Evolutionary conservation across 306 rosid species (phyloP), one percentile per base, ranked within the genome.

Genomic region (Pyrus pyrifolia): DNA sequence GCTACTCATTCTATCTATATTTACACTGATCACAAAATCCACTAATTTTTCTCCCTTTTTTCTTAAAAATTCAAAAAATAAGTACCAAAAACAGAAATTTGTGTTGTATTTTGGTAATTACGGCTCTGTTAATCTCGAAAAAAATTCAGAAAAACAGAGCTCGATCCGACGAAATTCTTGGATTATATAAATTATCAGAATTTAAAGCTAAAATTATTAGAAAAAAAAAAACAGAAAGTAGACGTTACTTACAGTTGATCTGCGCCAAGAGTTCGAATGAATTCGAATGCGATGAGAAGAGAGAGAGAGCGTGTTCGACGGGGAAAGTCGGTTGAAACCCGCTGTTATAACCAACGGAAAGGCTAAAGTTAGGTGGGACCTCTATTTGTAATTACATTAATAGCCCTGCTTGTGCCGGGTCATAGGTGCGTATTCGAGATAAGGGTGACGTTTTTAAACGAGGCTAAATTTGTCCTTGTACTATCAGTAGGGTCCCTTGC

Each of bases 171-270:
- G 53, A 49, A 14, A 4, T 14, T 5, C 19, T 2, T 11, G 8
- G 2, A 38, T 14, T 6, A 22, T 31, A 75, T 11, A 25, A 76
- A 25, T 3, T 2, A 22, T 33, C 4, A 2, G 49, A 76, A 76
- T 5, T 6, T 3, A 42, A 3, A 74, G 2, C 30, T 55, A 22
- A 76, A 62, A 31, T 53, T 35, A 60, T 44, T 67, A 35, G 45
- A 3, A 38, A 70, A 55, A 78, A 78, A 46, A 49, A 11, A 0
- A 1, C 0, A 49, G 66, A 31, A 71, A 70, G 64, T 38, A 17
- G 1, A 21, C 5, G 68, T 79, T 51, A 88, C 96, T 90, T 90
- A 86, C 96, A 79, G 81, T 9, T 74, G 80, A 70, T 63, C 35
- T 62, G 65, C 59, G 25, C 78, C 66, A 68, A 13, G 27, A 62